These are phyloP conservation scores for Telopea speciosissima DNA, from an alignment of 177 flowering plant genomes.

Conservation along the genomic window DNA sequence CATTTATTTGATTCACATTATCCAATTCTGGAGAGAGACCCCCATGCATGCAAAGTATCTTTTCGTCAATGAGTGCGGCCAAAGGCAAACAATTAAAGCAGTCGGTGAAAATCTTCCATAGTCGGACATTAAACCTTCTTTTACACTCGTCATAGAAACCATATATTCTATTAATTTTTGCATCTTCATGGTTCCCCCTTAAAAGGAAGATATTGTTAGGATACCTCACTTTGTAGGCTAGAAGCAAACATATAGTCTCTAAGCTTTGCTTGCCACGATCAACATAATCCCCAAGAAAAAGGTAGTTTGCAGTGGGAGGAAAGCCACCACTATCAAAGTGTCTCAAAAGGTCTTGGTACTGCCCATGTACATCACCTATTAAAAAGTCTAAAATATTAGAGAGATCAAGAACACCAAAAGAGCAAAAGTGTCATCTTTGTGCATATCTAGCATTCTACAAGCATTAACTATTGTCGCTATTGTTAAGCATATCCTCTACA, in stretches of 20 bases:
- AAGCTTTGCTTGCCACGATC: slow-evolving; percentile 90
- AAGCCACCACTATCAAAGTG: slow-evolving; percentile 75
- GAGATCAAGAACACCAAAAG: not conserved
- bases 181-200: slow-evolving; percentile 97
- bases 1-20: slow-evolving; percentile 56
- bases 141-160: slow-evolving; percentile 94
- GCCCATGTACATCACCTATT: slow-evolving; percentile 94
- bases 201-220: slow-evolving; percentile 65
- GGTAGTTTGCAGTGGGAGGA: slow-evolving; percentile 76
- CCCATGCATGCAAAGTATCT: slow-evolving; percentile 92
- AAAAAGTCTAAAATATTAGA: slow-evolving; percentile 17
- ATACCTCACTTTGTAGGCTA: slow-evolving; percentile 80
- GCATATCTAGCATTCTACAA: not conserved
- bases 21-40: slow-evolving; percentile 82
- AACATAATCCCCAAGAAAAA: slow-evolving; percentile 91
- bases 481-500: not conserved
- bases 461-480: not conserved
- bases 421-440: not conserved
- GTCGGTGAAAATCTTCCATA: slow-evolving; percentile 89
- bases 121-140: slow-evolving; percentile 82
- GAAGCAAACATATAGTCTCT: slow-evolving; percentile 85
- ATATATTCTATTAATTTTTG: slow-evolving; percentile 84
- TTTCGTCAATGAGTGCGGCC: slow-evolving; percentile 76
- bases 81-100: slow-evolving; percentile 92
- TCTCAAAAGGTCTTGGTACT: slow-evolving; percentile 75